Evolutionary conservation across 371 early-diverging fungal species (phyloP).

Genomic region (Apophysomyces variabilis): DNA sequence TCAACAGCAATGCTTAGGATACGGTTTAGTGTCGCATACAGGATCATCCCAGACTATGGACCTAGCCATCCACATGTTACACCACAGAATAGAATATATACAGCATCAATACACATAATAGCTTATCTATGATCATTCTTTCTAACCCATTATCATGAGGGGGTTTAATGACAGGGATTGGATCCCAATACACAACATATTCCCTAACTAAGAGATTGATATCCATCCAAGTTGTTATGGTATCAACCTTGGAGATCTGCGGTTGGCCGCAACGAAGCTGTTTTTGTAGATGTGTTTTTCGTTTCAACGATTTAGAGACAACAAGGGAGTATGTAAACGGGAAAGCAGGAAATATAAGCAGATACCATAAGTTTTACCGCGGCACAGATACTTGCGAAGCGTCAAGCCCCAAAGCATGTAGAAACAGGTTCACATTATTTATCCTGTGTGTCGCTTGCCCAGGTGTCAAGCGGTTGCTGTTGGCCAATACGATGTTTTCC

Average conservation of each 20-base stretch:
- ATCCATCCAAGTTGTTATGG: too few relatives aligned
- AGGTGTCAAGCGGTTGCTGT: slow-evolving; percentile 58
- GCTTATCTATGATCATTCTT: too few relatives aligned
- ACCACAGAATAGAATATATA: too few relatives aligned
- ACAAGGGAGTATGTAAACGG: slow-evolving; percentile 10
- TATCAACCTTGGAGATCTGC: too few relatives aligned
- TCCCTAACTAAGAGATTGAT: too few relatives aligned
- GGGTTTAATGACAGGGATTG: too few relatives aligned
- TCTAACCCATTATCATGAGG: neutral
- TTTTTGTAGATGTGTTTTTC: slow-evolving; percentile 8
- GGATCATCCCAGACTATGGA: too few relatives aligned
- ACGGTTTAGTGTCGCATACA: too few relatives aligned
- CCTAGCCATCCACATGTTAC: too few relatives aligned
- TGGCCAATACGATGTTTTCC: slow-evolving; percentile 76
- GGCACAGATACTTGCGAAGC: slow-evolving; percentile 81
- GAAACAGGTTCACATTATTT: slow-evolving; percentile 90
- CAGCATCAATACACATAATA: too few relatives aligned
- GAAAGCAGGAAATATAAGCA: slow-evolving; percentile 10
- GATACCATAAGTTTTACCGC: slow-evolving; percentile 28
- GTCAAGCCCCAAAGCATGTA: slow-evolving; percentile 94
- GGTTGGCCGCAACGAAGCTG: neutral
- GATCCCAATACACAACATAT: too few relatives aligned
- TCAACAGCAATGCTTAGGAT: too few relatives aligned
- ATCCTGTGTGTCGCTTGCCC: slow-evolving; percentile 73
- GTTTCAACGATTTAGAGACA: neutral